Evolutionary conservation across 371 early-diverging fungal species (phyloP).

Genomic region (Globomyces sp.): DNA sequence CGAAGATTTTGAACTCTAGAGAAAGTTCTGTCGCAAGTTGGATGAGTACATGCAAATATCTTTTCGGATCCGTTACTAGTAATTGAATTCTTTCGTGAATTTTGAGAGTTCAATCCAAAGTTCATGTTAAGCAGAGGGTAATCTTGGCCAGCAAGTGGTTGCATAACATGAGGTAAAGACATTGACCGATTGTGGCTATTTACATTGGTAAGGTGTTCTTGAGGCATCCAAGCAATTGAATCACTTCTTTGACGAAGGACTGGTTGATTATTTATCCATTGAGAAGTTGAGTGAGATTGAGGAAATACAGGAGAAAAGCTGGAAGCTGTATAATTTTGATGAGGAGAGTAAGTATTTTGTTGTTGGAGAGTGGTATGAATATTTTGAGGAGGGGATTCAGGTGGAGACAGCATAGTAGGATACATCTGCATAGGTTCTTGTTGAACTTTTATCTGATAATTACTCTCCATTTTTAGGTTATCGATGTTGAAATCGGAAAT

Average conservation of each 20-base stretch:
- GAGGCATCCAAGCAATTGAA: background rate
- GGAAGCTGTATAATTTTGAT: too few relatives aligned
- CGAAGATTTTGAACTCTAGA: slow-evolving; percentile 11
- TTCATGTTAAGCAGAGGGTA: slow-evolving; percentile 6
- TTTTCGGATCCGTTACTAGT: slow-evolving; percentile 6
- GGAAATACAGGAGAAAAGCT: background rate
- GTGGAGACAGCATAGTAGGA: slow-evolving; percentile 14
- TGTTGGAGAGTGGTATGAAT: background rate
- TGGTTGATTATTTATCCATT: background rate
- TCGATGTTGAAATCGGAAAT: background rate
- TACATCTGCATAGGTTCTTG: slow-evolving; percentile 5
- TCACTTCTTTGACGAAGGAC: background rate
- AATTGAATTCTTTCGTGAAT: background rate
- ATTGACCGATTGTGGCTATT: background rate
- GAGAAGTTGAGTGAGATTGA: background rate
- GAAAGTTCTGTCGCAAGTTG: slow-evolving; percentile 13
- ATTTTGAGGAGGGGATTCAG: background rate
- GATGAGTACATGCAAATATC: slow-evolving; percentile 12
- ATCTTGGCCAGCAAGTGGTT: background rate
- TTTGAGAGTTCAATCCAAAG: background rate
- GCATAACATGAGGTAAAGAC: slow-evolving; percentile 3
- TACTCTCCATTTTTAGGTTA: slow-evolving; percentile 3
- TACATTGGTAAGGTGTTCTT: background rate
- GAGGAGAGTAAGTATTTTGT: background rate
- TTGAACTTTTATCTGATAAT: slow-evolving; percentile 1